A percentile compares a stretch with the other conserved stretches of the same genome.
Conservation (phyloP, 257 asterid genomes). For the Fraxinus americana region DNA sequence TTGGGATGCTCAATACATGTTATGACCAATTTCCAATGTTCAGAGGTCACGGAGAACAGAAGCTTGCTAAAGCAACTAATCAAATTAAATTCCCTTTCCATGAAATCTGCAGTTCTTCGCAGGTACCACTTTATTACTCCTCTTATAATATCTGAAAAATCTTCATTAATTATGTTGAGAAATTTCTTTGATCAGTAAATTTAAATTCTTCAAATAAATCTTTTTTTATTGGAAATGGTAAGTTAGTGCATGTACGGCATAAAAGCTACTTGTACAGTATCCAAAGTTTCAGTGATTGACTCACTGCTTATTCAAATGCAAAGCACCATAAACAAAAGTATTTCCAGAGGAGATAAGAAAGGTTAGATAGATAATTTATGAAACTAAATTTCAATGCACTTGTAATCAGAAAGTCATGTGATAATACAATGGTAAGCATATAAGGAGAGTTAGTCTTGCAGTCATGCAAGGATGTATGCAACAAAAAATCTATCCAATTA, state of each 20-base stretch:
- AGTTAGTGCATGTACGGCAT: background rate
- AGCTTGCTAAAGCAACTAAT: background rate
- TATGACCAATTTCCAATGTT: background rate
- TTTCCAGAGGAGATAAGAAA: conserved; percentile 22
- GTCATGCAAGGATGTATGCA: background rate
- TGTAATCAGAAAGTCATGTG: conserved; percentile 18
- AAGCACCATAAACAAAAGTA: conserved; percentile 22
- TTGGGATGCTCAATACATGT: background rate
- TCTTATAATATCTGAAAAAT: conserved; percentile 6
- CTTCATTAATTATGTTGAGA: background rate
- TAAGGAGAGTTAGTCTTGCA: background rate
- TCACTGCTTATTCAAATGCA: conserved; percentile 13
- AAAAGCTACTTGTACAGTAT: background rate
- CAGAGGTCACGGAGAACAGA: background rate
- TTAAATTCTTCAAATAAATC: background rate
- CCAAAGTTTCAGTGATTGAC: conserved; percentile 9
- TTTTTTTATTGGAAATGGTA: background rate
- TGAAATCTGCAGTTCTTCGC: background rate
- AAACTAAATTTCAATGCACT: conserved; percentile 4
- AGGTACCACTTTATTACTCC: background rate
- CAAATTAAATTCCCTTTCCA: background rate
- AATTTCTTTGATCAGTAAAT: background rate
- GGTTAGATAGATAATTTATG: background rate
- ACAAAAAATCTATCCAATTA: background rate
- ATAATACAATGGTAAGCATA: background rate